Evolutionary conservation across 139 green algal species (phyloP).

Genomic region (Astrephomene gubernaculifera): DNA sequence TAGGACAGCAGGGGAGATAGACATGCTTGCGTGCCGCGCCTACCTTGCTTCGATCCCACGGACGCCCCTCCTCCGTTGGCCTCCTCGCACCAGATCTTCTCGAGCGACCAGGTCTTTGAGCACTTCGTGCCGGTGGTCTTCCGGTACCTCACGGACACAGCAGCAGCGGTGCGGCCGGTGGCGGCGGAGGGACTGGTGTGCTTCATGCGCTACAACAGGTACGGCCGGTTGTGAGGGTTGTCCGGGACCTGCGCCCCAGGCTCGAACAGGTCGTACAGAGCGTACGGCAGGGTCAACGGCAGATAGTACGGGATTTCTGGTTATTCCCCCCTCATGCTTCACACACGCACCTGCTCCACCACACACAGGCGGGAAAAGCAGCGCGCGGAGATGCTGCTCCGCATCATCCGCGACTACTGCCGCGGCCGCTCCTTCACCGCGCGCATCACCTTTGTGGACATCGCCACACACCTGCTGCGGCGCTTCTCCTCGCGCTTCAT

Average conservation of each 20-base stretch:
- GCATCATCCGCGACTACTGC: conserved; percentile 72
- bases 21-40: too few species aligned
- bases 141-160: conserved; percentile 55
- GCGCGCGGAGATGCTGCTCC: conserved; percentile 67
- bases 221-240: too few species aligned
- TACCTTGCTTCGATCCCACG: too few species aligned
- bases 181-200: conserved; percentile 61
- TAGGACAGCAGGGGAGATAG: too few species aligned
- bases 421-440: conserved; percentile 55
- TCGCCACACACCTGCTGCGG: conserved; percentile 41
- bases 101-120: conserved; percentile 56
- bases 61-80: too few species aligned
- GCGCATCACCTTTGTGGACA: conserved; percentile 68
- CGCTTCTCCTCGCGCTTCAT: conserved; percentile 65
- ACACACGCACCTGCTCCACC: too few species aligned
- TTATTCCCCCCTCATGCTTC: too few species aligned
- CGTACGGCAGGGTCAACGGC: too few species aligned
- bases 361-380: conserved; percentile 52
- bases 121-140: conserved; percentile 60
- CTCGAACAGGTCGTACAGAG: too few species aligned
- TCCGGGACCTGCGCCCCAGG: too few species aligned
- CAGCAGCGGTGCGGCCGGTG: conserved; percentile 58
- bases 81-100: conserved; percentile 42
- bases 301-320: too few species aligned
- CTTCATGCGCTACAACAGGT: conserved; percentile 58